Conservation (phyloP, 148 eudicot genomes). For the Rhododendron williamsianum region DNA sequence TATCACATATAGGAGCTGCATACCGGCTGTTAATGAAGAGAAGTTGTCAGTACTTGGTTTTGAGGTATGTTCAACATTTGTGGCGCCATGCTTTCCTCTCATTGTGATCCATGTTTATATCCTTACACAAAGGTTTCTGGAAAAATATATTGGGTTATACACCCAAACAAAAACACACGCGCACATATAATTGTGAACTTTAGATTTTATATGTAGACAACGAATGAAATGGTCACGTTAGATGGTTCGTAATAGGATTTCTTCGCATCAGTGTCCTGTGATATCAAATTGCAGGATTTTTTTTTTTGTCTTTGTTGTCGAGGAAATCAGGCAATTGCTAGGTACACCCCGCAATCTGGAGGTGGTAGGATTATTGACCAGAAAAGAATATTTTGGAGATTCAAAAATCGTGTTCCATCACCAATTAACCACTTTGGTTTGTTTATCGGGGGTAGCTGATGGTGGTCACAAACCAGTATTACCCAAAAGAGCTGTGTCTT, state of each 20-base stretch:
- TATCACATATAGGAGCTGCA: slow-evolving; percentile 79
- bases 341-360: not conserved
- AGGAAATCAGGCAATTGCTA: not conserved
- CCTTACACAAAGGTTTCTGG: not conserved
- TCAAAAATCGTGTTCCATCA: too few relatives aligned
- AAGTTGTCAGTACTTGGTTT: slow-evolving; percentile 77
- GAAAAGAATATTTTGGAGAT: too few relatives aligned
- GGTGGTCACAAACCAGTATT: too few relatives aligned
- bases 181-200: not conserved
- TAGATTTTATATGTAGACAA: not conserved
- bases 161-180: not conserved
- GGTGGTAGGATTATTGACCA: too few relatives aligned
- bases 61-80: slow-evolving; percentile 55
- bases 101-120: not conserved
- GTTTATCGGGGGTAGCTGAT: too few relatives aligned
- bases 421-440: too few relatives aligned
- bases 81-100: not conserved
- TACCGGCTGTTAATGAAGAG: slow-evolving; percentile 70
- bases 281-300: not conserved
- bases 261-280: not conserved
- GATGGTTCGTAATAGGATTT: not conserved
- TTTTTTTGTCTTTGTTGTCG: not conserved
- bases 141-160: not conserved
- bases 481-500: too few relatives aligned
- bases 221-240: not conserved